phyloP scores from a whole-genome alignment of 768 basidiomycete genomes.

The Leccinum ochraceum region DNA sequence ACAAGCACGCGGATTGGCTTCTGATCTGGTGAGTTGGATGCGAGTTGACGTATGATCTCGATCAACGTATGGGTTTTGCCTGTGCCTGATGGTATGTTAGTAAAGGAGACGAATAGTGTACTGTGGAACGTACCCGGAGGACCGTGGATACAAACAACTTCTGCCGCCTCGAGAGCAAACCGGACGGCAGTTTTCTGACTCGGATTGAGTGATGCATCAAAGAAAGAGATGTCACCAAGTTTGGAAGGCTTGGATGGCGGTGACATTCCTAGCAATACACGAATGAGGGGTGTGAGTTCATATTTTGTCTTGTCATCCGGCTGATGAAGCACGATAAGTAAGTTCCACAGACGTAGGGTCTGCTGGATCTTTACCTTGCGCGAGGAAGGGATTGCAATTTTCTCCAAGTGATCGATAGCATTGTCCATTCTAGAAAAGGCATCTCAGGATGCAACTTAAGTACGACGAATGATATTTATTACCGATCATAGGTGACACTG shows the following conservation, averaged over 20 bases:
- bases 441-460: neutral
- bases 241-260: slow-evolving; percentile 42
- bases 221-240: slow-evolving; percentile 55
- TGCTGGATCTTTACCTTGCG: slow-evolving; percentile 23
- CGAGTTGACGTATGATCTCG: slow-evolving; percentile 87
- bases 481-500: slow-evolving; percentile 89
- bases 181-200: slow-evolving; percentile 83
- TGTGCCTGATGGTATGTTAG: slow-evolving; percentile 51
- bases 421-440: slow-evolving; percentile 75
- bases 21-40: slow-evolving; percentile 43
- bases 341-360: neutral
- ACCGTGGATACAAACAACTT: slow-evolving; percentile 93
- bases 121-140: slow-evolving; percentile 69
- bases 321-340: slow-evolving; percentile 14
- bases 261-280: slow-evolving; percentile 71
- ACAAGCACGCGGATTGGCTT: slow-evolving; percentile 70
- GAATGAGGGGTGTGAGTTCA: slow-evolving; percentile 52
- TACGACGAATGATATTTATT: neutral
- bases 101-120: neutral
- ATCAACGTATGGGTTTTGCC: slow-evolving; percentile 97
- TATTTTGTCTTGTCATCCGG: slow-evolving; percentile 44
- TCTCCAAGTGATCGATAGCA: slow-evolving; percentile 68
- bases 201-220: slow-evolving; percentile 74
- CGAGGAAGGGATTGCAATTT: slow-evolving; percentile 33
- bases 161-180: slow-evolving; percentile 77